Base-by-base conservation (phyloP, 2,329 filamentous ascomycete species). In the Xylariaceae sp. region DNA sequence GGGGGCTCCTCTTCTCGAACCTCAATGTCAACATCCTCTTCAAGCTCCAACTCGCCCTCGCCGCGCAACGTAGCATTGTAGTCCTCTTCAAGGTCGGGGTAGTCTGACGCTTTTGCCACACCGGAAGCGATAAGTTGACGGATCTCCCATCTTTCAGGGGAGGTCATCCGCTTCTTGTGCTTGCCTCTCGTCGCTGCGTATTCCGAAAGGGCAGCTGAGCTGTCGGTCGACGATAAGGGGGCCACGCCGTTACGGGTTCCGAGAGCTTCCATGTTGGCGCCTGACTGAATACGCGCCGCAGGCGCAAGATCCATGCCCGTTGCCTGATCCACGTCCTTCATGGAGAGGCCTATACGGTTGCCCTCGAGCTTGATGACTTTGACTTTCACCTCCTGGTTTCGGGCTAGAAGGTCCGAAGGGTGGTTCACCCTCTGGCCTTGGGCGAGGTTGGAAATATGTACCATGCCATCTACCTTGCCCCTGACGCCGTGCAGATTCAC, bases 1-100 rank as follows among this genome's bases (percentile, higher is more conserved):
- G 92, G 92, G 1, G 92, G 94, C 56, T 98, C 92, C 54, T 98
- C 92, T 46, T 98, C 92, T 50, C 83, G 78, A 19, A 98, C 86
- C 62, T 98, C 92, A 47, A 98, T 98, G 54, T 98, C 92, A 4
- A 98, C 80, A 57, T 98, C 92, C 62, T 96, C 87, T 59, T 98
- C 92, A 48, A 97, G 74, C 59, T 96, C 88, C 62, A 97, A 82
- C 37, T 86, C 83, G 12, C 83, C 86, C 50, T 95, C 87, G 12
- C 88, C 90, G 17, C 83, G 84, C 17, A 96, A 68, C 0, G 88
- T 89, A 12, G 86, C 84, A 47, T 95, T 83, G 60, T 94, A 95
- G 41, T 97, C 89, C 51, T 96, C 88, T 51, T 97, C 87, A 18
- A 97, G 74, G 48, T 96, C 90, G 1, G 92, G 92, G 58, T 95